phyloP scores from a whole-genome alignment of 495 filamentous ascomycete genomes.

The Pseudomonodictys pantanalensis region DNA sequence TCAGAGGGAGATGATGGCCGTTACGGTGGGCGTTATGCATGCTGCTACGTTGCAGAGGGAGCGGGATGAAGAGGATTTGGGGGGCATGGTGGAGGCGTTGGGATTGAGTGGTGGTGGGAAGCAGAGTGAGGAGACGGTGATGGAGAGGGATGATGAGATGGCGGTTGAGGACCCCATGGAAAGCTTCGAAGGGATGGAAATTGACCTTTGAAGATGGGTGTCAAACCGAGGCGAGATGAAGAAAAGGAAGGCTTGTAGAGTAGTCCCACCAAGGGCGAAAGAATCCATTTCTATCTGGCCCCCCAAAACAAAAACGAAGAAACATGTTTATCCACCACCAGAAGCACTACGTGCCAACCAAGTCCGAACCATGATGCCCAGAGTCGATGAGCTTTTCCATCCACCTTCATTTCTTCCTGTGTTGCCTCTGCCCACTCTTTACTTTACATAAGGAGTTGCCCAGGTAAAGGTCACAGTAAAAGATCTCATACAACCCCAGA shows the following conservation, averaged over 20 bases:
- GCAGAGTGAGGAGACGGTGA: not conserved
- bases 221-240: not conserved
- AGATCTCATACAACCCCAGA: not conserved
- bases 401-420: not conserved
- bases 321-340: not conserved
- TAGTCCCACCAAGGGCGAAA: not conserved
- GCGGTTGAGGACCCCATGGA: not conserved
- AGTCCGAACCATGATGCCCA: not conserved
- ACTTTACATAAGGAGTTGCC: not conserved
- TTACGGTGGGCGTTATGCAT: not conserved
- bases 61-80: not conserved
- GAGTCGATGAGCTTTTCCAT: not conserved
- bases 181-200: too few species aligned
- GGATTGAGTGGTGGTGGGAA: not conserved
- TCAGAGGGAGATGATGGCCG: not conserved
- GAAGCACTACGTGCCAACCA: not conserved
- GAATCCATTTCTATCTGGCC: conserved; percentile 7
- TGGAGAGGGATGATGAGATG: not conserved
- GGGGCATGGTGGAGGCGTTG: not conserved
- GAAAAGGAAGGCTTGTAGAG: not conserved
- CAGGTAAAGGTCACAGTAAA: not conserved
- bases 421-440: not conserved
- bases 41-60: not conserved
- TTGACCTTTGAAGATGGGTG: not conserved
- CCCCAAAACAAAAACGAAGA: not conserved